These are phyloP conservation scores for Botrytis aclada DNA, from an alignment of 2,329 filamentous ascomycete species.

Conservation along the genomic window DNA sequence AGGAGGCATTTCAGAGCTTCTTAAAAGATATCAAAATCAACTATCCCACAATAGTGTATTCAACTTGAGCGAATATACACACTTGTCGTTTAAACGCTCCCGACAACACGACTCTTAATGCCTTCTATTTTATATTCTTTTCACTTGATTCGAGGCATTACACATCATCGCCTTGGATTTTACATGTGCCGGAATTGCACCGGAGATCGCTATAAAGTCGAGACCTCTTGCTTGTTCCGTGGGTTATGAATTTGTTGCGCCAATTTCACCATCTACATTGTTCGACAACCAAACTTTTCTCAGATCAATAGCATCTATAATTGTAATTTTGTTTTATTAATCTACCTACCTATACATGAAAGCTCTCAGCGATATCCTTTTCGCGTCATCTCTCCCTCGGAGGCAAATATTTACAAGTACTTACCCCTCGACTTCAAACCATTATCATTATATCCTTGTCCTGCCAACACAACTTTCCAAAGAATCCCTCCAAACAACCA, in stretches of 20 bases:
- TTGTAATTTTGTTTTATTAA: background rate
- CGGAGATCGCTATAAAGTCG: background rate
- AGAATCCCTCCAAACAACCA: background rate
- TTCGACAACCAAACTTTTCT: background rate
- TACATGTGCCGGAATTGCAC: background rate
- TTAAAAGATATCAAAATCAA: background rate
- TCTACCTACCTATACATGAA: background rate
- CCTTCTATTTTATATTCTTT: background rate
- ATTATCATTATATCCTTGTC: background rate
- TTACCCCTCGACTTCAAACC: background rate
- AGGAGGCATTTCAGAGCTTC: accelerated
- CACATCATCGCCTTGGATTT: background rate
- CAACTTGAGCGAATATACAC: background rate
- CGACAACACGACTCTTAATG: background rate
- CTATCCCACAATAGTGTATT: background rate
- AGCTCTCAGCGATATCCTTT: background rate
- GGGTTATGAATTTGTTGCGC: background rate
- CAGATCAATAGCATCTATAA: background rate
- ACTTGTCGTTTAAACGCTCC: background rate
- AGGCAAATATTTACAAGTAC: background rate
- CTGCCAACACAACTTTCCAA: accelerated
- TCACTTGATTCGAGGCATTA: background rate
- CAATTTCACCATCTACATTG: background rate
- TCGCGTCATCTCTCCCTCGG: background rate
- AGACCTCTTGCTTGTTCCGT: background rate